Evolutionary conservation across 2,329 filamentous ascomycete genomes (phyloP), one percentile per base, ranked within the genome.

Genomic region (Aureobasidium sp.): DNA sequence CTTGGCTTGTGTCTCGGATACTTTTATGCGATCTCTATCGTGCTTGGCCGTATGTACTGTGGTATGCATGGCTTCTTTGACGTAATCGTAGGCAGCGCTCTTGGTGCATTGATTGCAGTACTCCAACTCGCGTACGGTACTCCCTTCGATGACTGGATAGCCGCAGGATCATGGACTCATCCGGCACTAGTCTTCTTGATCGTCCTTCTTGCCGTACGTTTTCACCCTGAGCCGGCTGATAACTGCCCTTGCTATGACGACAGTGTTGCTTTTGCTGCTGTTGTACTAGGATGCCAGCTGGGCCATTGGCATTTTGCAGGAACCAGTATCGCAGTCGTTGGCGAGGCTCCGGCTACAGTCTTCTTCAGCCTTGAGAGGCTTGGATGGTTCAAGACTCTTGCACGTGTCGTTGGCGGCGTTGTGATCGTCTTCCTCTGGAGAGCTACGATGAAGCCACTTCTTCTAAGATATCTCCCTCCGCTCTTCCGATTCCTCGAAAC

Each of bases 31-130:
- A 77, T 85, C 14, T 97, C 93, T 29, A 97, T 99, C 70, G 84
- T 97, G 44, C 79, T 97, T 65, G 94, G 94, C 6, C 86, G 94
- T 22, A 80, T 99, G 39, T 97, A 99, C 78, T 99, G 94, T 72
- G 94, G 94, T 64, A 99, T 99, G 94, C 94, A 99, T 76, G 94
- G 94, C 12, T 96, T 97, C 76, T 80, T 94, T 47, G 94, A 99
- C 74, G 91, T 97, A 27, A 76, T 94, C 15, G 75, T 94, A 62
- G 94, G 94, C 7, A 90, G 88, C 61, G 69, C 86, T 15, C 81
- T 97, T 62, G 94, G 94, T 36, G 87, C 86, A 12, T 75, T 82
- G 6, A 80, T 88, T 39, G 82, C 82, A 2, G 73, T 80, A 22
- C 69, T 82, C 22, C 83, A 87, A 68, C 82, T 82, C 64, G 66